Conservation (phyloP, 225 moss, liverwort and hornwort genomes). For the Thuidium tamariscinum region DNA sequence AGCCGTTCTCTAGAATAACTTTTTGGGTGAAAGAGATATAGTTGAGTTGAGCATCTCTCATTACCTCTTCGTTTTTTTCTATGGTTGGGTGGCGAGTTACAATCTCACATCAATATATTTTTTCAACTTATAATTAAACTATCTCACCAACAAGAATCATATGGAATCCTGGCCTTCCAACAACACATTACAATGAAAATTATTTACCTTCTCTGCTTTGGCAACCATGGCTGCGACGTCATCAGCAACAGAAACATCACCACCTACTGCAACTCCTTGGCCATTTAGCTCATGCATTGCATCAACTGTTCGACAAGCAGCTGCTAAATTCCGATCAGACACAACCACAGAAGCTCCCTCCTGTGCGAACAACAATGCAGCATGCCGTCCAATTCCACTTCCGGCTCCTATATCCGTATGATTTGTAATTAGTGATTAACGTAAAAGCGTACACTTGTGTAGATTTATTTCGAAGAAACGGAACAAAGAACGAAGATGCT, state of each 20-base stretch:
- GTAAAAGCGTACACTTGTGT: not conserved
- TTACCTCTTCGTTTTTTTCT: not conserved
- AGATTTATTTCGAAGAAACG: not conserved
- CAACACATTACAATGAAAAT: not conserved
- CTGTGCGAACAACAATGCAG: constrained; percentile 83
- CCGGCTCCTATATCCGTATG: constrained; percentile 60
- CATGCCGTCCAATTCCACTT: constrained; percentile 91
- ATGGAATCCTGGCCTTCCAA: not conserved
- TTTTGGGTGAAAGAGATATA: not conserved
- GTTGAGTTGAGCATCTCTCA: not conserved
- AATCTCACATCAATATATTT: not conserved
- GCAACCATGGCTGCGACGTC: constrained; percentile 83
- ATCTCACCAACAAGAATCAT: not conserved
- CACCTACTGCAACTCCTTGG: constrained; percentile 75
- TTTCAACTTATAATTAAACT: not conserved
- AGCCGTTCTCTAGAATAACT: not conserved
- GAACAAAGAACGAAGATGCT: not conserved
- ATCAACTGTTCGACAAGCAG: constrained; percentile 88
- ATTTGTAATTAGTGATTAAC: not conserved
- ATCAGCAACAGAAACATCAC: constrained; percentile 71
- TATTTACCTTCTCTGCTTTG: constrained; percentile 64
- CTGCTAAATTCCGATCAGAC: constrained; percentile 62
- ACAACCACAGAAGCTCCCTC: constrained; percentile 92
- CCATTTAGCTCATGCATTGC: constrained; percentile 88
- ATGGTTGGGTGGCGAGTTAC: not conserved